These are phyloP conservation scores for Fusarium albidum DNA, from an alignment of 2,329 filamentous ascomycete genomes.

Conservation along the genomic window DNA sequence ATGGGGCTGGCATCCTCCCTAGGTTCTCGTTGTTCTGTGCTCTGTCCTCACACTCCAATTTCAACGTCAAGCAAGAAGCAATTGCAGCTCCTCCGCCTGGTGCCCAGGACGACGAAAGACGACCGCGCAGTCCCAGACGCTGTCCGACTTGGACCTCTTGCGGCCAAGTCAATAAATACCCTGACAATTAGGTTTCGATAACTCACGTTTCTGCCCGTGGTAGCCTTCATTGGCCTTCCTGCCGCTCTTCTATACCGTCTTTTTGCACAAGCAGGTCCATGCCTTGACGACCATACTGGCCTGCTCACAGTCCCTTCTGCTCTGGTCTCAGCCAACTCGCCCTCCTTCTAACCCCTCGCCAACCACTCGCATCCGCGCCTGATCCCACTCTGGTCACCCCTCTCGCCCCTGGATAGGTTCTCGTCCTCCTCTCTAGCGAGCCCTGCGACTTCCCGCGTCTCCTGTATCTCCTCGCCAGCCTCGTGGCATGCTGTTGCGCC, in stretches of 20 bases:
- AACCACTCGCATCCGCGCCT: conserved; percentile 33
- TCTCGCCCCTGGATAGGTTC: conserved; percentile 34
- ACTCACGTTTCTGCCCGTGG: conserved; percentile 6
- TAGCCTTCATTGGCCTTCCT: conserved; percentile 17
- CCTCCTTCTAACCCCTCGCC: conserved; percentile 21
- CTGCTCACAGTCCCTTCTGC: conserved; percentile 19
- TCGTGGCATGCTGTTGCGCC: conserved; percentile 32
- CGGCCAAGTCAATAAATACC: conserved; percentile 13
- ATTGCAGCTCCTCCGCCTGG: not conserved
- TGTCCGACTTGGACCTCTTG: conserved; percentile 9
- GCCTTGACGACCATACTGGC: conserved; percentile 7
- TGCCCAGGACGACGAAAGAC: not conserved
- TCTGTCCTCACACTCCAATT: conserved; percentile 14
- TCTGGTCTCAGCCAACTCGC: conserved; percentile 27
- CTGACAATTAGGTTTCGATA: conserved; percentile 1
- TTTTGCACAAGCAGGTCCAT: conserved; percentile 13
- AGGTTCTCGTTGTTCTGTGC: not conserved
- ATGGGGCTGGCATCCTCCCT: conserved; percentile 14
- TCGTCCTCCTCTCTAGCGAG: conserved; percentile 30
- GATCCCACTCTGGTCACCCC: conserved; percentile 31
- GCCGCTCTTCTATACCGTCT: conserved; percentile 27
- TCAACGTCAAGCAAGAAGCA: conserved; percentile 5
- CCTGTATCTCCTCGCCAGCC: conserved; percentile 26
- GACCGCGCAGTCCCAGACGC: conserved; percentile 3
- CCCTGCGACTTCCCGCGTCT: conserved; percentile 33